Evolutionary conservation across 441 rosid genomes (phyloP).

Genomic region (Aquilaria agallochum): DNA sequence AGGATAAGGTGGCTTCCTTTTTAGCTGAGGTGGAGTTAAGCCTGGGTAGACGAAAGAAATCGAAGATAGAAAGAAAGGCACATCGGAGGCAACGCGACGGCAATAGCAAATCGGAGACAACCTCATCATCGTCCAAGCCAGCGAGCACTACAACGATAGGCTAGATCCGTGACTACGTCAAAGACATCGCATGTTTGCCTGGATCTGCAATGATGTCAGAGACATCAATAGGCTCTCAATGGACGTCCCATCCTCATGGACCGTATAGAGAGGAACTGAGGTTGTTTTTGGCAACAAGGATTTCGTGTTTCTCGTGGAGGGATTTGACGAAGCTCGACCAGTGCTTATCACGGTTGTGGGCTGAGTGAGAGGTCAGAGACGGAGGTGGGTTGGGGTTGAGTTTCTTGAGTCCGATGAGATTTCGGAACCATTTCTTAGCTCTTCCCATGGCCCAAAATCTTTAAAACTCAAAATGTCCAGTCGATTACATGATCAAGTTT

Average conservation of each 20-base stretch:
- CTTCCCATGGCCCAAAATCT: constrained; percentile 35
- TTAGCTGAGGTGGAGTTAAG: no score
- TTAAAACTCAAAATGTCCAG: constrained; percentile 10
- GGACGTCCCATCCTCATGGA: constrained; percentile 8
- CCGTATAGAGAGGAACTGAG: constrained; percentile 3
- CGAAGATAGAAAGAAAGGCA: no score
- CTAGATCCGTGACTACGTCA: no score
- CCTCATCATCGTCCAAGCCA: no score
- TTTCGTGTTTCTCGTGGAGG: constrained; percentile 39
- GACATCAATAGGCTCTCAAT: not conserved
- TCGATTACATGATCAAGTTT: not conserved
- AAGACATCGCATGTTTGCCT: constrained; percentile 52
- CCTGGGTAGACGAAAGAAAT: no score
- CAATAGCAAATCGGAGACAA: no score
- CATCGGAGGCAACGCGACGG: no score
- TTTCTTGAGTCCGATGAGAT: constrained; percentile 62
- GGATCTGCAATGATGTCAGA: constrained; percentile 24
- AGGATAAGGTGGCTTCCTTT: no score
- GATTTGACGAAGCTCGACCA: constrained; percentile 87
- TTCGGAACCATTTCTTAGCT: constrained; percentile 73
- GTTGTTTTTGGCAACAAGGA: constrained; percentile 1
- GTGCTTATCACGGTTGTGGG: constrained; percentile 39
- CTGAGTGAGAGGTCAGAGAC: constrained; percentile 9
- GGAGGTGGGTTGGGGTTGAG: constrained; percentile 28
- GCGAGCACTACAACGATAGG: no score